Evolutionary conservation across 1,284 basidiomycete species (phyloP).

Genomic region (Sporisorium graminicola): DNA sequence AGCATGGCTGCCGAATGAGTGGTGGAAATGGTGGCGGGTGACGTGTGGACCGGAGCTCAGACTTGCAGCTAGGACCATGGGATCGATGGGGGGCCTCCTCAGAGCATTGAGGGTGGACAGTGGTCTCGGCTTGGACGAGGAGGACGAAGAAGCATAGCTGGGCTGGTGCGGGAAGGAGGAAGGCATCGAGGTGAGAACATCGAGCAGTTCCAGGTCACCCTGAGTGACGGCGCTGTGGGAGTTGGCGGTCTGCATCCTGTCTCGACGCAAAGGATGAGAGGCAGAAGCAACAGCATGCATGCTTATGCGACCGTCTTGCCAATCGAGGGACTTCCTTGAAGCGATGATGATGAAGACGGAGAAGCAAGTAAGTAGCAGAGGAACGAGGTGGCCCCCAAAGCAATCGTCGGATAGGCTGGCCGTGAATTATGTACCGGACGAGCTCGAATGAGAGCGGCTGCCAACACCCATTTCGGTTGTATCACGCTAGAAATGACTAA

Average conservation of each 20-base stretch:
- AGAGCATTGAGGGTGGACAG: constrained; percentile 64
- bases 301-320: not conserved
- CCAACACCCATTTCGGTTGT: not conserved
- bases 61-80: constrained; percentile 64
- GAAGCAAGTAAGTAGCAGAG: too few species aligned
- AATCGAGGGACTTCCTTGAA: not conserved
- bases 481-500: constrained; percentile 8
- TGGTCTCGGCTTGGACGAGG: constrained; percentile 23
- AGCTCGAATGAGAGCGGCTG: not conserved
- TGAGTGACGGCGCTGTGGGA: constrained; percentile 37
- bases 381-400: not conserved
- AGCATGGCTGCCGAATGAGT: constrained; percentile 50
- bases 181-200: constrained; percentile 53
- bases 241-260: constrained; percentile 41
- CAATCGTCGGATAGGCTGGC: constrained; percentile 1
- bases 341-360: constrained; percentile 2
- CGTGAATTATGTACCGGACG: not conserved
- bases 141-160: constrained; percentile 11
- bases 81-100: constrained; percentile 64
- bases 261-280: constrained; percentile 6
- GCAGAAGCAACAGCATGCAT: constrained; percentile 26
- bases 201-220: constrained; percentile 55
- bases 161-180: constrained; percentile 46
- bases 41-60: constrained; percentile 63
- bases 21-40: constrained; percentile 67